phyloP scores from a whole-genome alignment of 805 yeast genomes.

The Sugiyamaella lignohabitans region DNA sequence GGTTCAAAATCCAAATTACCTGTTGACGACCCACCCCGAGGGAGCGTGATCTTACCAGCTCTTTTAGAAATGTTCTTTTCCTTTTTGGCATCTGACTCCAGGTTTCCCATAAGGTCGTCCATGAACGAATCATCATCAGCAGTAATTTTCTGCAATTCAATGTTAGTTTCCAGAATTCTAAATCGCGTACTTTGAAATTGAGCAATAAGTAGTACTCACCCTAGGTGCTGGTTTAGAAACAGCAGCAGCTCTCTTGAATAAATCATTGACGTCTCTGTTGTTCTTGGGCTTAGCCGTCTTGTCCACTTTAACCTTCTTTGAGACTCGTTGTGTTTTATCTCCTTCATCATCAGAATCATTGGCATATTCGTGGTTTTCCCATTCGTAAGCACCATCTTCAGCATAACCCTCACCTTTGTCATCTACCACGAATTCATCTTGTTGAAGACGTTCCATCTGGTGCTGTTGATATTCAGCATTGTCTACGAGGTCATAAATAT shows the following conservation, averaged over 20 bases:
- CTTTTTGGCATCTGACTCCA: not conserved
- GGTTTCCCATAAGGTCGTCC: constrained; percentile 59
- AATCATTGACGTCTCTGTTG: constrained; percentile 31
- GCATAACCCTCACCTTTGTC: constrained; percentile 92
- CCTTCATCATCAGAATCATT: constrained; percentile 26
- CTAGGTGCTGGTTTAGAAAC: not conserved
- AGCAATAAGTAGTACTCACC: not conserved
- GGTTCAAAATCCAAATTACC: not conserved
- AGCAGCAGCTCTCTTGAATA: constrained; percentile 43
- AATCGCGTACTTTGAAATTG: too few relatives aligned
- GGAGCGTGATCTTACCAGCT: not conserved
- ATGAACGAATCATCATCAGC: constrained; percentile 46
- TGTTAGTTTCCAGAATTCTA: too few relatives aligned
- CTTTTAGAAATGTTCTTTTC: not conserved
- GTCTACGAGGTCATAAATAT: constrained; percentile 82
- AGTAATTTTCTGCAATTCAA: constrained; percentile 7
- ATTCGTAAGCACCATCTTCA: constrained; percentile 87
- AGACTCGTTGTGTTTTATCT: constrained; percentile 18
- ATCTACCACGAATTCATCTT: constrained; percentile 91
- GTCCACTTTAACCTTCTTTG: constrained; percentile 14
- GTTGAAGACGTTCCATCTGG: constrained; percentile 71
- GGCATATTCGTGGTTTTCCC: constrained; percentile 49
- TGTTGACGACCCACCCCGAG: not conserved
- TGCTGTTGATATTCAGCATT: constrained; percentile 70
- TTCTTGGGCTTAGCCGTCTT: constrained; percentile 28